Percentiles rank a stretch among this genome's conserved stretches.
phyloP scores from a whole-genome alignment of 495 filamentous ascomycete genomes.

The Xylaria curta region DNA sequence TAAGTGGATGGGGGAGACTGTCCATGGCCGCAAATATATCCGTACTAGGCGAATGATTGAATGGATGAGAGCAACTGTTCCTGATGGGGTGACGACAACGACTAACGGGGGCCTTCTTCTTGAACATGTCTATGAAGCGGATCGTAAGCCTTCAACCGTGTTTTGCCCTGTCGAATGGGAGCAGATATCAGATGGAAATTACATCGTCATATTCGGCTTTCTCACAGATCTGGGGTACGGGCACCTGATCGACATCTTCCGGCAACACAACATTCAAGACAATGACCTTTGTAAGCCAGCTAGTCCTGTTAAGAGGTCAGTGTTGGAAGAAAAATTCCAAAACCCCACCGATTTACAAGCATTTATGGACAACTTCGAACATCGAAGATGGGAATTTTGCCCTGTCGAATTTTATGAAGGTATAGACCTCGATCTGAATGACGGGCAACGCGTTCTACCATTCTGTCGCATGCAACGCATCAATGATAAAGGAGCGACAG shows the following conservation, averaged over 20 bases:
- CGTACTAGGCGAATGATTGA: background rate
- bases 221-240: background rate
- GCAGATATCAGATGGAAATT: background rate
- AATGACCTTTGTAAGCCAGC: too few species aligned
- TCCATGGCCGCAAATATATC: background rate
- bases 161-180: background rate
- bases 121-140: background rate
- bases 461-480: slow-evolving; percentile 36
- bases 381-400: background rate
- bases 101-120: slow-evolving; percentile 8
- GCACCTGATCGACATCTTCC: background rate
- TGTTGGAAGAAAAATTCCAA: background rate
- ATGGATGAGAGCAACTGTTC: background rate
- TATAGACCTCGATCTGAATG: background rate
- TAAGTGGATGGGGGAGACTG: background rate
- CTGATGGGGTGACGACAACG: background rate
- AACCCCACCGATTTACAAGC: background rate
- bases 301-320: background rate
- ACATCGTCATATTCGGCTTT: background rate
- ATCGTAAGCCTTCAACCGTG: background rate
- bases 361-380: background rate
- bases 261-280: background rate
- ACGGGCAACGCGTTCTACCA: slow-evolving; percentile 29
- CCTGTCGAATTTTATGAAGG: background rate
- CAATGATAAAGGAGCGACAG: slow-evolving; percentile 43